A percentile compares a stretch with the other conserved stretches of the same genome.
phyloP scores from a whole-genome alignment of 176 grass and related monocot species.

The Triticum timopheevii region DNA sequence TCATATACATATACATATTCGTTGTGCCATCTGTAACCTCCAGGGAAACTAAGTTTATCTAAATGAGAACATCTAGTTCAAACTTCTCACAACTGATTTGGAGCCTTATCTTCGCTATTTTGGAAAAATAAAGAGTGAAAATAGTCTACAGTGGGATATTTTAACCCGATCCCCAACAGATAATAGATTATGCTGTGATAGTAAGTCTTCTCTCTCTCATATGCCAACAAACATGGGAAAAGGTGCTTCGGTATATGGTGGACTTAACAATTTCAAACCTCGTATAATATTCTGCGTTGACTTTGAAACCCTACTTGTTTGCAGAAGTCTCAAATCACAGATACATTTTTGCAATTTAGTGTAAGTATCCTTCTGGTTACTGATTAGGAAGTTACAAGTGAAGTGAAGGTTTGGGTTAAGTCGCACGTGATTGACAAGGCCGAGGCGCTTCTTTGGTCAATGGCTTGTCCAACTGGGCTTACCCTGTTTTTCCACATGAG shows the following conservation, averaged over 20 bases:
- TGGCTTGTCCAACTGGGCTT: neutral
- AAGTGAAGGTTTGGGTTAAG: neutral
- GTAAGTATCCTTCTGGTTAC: conserved; percentile 1
- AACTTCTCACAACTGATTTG: neutral
- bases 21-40: neutral
- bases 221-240: neutral
- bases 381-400: neutral
- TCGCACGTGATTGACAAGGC: neutral
- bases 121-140: neutral
- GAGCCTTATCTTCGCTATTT: neutral
- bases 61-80: neutral
- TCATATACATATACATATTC: neutral
- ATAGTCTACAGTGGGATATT: neutral
- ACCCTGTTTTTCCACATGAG: neutral
- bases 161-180: neutral
- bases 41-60: neutral
- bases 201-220: neutral
- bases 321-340: neutral
- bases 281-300: neutral
- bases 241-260: neutral
- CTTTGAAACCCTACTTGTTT: neutral
- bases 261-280: neutral
- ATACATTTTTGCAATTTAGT: neutral
- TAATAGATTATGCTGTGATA: neutral
- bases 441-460: neutral